Base-by-base conservation (phyloP, 805 yeast species). In the Scheffersomyces coipomensis region DNA sequence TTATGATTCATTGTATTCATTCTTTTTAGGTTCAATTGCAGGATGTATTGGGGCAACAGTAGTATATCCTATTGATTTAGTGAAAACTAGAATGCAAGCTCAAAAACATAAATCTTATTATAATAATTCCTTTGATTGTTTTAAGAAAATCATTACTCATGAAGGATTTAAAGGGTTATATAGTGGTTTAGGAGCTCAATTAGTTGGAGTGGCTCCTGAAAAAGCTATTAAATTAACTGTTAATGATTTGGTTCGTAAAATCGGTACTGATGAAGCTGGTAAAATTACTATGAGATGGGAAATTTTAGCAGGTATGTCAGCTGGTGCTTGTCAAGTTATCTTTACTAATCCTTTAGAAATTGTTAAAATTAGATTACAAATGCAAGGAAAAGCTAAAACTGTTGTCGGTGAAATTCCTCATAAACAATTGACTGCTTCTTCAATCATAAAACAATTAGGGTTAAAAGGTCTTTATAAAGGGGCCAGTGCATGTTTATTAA, bases 21-120 rank as follows among this genome's bases (percentile, higher is more conserved):
- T 91, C 63, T 68, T 85, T 22, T 71, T 91, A 43, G 99, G 99
- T 13, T 88, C 97, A 3, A 75, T 90, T 36, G 98, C 99, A 23
- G 99, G 99, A 43, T 93, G 97, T 52, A 81, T 91, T 63, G 99
- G 99, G 46, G 97, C 99, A n/a, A 88, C 97, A 5, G 87, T 85
- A 12, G 99, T 91, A 32, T 91, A 91, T 61, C 99, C 99, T 23
- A 93, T 93, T 49, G 99, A 91, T 66, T 73, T 93, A 60, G 89
- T 91, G 48, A 91, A 91, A 68, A 91, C 99, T 4, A 80, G 98
- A 62, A 88, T 91, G 95, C 99, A 91, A 68, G 95, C 95, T 45
- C 98, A 91, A 68, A 79, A 88, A 48, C 79, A 80, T 44, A 72
- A 78, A 35, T 66, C 83, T 1, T 67, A 81, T 34, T 91, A 91